Evolutionary conservation across 805 yeast species (phyloP).

Genomic region (Lachancea mirantina): DNA sequence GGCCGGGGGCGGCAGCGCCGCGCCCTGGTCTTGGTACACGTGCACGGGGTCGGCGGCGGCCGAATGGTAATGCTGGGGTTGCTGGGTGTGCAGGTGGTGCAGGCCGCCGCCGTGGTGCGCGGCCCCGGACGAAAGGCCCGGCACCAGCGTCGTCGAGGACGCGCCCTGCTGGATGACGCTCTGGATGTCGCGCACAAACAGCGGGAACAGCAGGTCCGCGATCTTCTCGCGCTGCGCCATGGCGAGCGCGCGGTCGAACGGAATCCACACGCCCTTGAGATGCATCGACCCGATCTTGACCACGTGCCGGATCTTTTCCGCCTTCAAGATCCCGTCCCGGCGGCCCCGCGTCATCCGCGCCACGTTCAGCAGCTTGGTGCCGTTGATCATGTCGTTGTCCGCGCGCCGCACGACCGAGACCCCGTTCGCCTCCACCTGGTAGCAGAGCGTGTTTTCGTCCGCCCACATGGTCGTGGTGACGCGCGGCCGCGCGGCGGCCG

Average conservation of each 20-base stretch:
- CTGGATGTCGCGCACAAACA: constrained; percentile 69
- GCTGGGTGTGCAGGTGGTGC: constrained; percentile 5
- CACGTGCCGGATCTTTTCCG: constrained; percentile 69
- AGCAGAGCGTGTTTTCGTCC: constrained; percentile 76
- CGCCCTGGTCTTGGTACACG: not conserved
- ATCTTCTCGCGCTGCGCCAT: constrained; percentile 79
- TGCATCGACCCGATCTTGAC: constrained; percentile 86
- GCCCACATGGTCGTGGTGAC: constrained; percentile 90
- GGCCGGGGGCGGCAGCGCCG: constrained; percentile 7
- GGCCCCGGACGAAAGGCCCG: constrained; percentile 6
- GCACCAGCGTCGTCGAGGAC: constrained; percentile 5
- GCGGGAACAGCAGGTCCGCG: constrained; percentile 56
- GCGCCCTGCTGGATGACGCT: constrained; percentile 31
- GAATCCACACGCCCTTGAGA: constrained; percentile 85
- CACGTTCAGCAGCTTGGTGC: constrained; percentile 74
- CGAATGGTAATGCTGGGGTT: not conserved
- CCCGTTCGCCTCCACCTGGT: constrained; percentile 78
- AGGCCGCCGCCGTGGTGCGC: no score
- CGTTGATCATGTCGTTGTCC: constrained; percentile 79
- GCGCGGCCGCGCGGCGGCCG: constrained; percentile 34
- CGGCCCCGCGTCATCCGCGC: constrained; percentile 86
- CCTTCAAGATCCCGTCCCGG: constrained; percentile 75
- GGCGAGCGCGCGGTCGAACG: constrained; percentile 72
- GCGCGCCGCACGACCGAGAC: constrained; percentile 78
- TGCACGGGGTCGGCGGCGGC: constrained; percentile 1